phyloP scores from a whole-genome alignment of 768 basidiomycete genomes.

The Hortiboletus campestris region DNA sequence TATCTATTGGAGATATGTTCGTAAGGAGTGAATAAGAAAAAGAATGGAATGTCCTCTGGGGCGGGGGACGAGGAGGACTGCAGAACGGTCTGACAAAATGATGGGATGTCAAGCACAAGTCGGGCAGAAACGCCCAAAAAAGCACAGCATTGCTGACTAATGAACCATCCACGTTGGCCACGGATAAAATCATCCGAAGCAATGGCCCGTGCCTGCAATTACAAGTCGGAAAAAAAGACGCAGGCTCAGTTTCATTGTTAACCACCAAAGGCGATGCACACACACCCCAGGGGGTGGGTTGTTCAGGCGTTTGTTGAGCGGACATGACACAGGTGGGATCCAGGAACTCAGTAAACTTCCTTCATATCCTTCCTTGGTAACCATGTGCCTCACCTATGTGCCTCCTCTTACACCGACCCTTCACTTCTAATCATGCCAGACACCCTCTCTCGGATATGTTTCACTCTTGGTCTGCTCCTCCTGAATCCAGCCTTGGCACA shows the following conservation, averaged over 20 bases:
- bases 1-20: conserved; percentile 3
- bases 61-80: background rate
- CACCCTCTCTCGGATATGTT: conserved; percentile 15
- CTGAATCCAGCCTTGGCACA: conserved; percentile 8
- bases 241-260: background rate
- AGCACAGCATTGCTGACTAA: conserved; percentile 8
- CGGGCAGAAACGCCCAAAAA: background rate
- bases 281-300: background rate
- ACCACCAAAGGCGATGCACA: background rate
- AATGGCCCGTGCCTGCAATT: too few species aligned
- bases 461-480: conserved; percentile 12
- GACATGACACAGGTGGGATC: conserved; percentile 5
- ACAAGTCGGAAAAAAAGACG: background rate
- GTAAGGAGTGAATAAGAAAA: conserved; percentile 26
- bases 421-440: conserved; percentile 20
- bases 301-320: background rate
- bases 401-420: conserved; percentile 1
- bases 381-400: background rate
- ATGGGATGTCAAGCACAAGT: background rate
- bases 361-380: conserved; percentile 7
- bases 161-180: background rate
- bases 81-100: background rate
- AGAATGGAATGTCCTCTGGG: conserved; percentile 14
- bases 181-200: background rate
- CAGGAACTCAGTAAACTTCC: background rate